Evolutionary conservation across 768 basidiomycete species (phyloP).

Genomic region (Hypholoma sublateritium): DNA sequence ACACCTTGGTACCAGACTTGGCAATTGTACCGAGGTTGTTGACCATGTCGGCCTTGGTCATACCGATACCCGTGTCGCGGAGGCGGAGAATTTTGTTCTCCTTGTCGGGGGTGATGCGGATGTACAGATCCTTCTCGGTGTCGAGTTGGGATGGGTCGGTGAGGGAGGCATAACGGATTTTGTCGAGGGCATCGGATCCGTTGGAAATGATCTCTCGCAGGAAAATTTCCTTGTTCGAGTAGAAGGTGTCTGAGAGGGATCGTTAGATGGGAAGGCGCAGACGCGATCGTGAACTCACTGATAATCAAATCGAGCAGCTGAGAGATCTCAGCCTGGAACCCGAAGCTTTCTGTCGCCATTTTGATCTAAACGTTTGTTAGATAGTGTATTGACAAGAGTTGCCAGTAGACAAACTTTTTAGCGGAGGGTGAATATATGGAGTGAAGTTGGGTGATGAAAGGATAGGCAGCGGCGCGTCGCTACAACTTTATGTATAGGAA

Average conservation of each 20-base stretch:
- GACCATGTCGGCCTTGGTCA: slow-evolving; percentile 99
- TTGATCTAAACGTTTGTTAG: slow-evolving; percentile 17
- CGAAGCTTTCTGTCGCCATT: slow-evolving; percentile 87
- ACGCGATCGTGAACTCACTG: slow-evolving; percentile 53
- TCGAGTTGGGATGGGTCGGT: slow-evolving; percentile 93
- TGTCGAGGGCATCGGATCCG: slow-evolving; percentile 97
- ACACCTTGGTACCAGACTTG: slow-evolving; percentile 90
- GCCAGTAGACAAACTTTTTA: slow-evolving; percentile 23
- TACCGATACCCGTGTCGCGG: slow-evolving; percentile 96
- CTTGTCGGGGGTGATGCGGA: slow-evolving; percentile 94
- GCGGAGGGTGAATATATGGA: slow-evolving; percentile 23
- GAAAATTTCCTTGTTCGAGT: slow-evolving; percentile 99
- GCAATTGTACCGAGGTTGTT: slow-evolving; percentile 98
- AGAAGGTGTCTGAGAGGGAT: slow-evolving; percentile 84
- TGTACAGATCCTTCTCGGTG: slow-evolving; percentile 87
- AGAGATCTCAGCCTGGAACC: slow-evolving; percentile 99
- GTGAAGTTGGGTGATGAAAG: slow-evolving; percentile 13
- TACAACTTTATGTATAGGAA: slow-evolving; percentile 35
- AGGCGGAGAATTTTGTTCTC: slow-evolving; percentile 90
- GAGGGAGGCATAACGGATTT: slow-evolving; percentile 95
- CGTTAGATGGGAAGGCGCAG: slow-evolving; percentile 2
- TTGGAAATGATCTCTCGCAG: slow-evolving; percentile 98
- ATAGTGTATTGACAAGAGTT: background rate
- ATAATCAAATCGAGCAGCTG: slow-evolving; percentile 99
- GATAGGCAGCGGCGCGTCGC: slow-evolving; percentile 15